A percentile compares a stretch with the other conserved stretches of the same genome.
phyloP scores from a whole-genome alignment of 208 protist species.

The Angomonas deanei region DNA sequence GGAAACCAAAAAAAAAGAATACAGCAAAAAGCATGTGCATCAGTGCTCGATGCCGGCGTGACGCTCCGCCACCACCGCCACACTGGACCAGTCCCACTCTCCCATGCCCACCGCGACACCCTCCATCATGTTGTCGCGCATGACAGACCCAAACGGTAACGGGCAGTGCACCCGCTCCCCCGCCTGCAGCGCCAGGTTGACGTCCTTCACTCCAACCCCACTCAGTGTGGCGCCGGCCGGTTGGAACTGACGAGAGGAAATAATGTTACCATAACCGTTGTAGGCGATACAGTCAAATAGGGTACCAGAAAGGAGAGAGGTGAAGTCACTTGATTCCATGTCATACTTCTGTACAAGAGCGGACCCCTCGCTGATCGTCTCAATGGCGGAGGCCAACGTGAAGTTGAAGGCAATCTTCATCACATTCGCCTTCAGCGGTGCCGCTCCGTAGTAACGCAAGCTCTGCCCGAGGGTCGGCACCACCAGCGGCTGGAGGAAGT shows the following conservation, averaged over 20 bases:
- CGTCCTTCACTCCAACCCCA: conserved; percentile 26
- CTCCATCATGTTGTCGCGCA: conserved; percentile 18
- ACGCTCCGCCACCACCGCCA: conserved; percentile 23
- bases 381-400: conserved; percentile 16
- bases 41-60: conserved; percentile 17
- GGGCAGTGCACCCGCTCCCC: conserved; percentile 19
- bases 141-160: conserved; percentile 19
- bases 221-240: conserved; percentile 20
- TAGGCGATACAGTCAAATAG: conserved; percentile 28
- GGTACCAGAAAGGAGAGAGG: conserved; percentile 13
- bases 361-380: conserved; percentile 16
- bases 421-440: conserved; percentile 15
- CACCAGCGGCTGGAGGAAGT: conserved; percentile 16
- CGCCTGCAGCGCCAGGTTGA: conserved; percentile 16
- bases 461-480: conserved; percentile 17
- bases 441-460: conserved; percentile 22
- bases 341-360: conserved; percentile 27
- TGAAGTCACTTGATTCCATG: conserved; percentile 15
- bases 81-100: conserved; percentile 26
- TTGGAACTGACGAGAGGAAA: conserved; percentile 10
- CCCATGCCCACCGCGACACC: conserved; percentile 24
- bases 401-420: conserved; percentile 43
- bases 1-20: not conserved
- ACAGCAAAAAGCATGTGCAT: not conserved
- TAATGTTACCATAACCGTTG: conserved; percentile 20